Evolutionary conservation across 1,284 basidiomycete species (phyloP).

Genomic region (Cutaneotrichosporon sp.): DNA sequence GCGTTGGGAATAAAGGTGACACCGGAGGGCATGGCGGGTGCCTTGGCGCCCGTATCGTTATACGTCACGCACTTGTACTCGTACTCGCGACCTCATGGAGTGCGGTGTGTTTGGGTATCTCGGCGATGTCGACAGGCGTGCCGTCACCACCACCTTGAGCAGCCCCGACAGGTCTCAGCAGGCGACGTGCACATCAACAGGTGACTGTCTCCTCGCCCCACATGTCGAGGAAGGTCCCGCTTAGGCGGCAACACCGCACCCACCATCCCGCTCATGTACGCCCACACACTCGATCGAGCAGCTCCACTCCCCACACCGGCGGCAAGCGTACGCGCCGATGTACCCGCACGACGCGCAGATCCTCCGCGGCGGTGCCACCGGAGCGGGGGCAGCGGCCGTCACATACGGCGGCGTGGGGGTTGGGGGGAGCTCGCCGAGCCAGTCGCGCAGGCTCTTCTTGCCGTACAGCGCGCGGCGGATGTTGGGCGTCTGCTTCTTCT

Average conservation of each 20-base stretch:
- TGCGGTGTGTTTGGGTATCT: no score
- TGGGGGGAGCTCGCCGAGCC: slow-evolving; percentile 47
- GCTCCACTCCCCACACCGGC: slow-evolving; percentile 45
- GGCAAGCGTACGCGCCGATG: slow-evolving; percentile 41
- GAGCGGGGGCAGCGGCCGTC: slow-evolving; percentile 34
- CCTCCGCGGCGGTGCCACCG: slow-evolving; percentile 32
- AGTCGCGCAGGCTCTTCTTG: slow-evolving; percentile 49
- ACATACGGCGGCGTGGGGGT: slow-evolving; percentile 42
- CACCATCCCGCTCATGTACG: slow-evolving; percentile 46
- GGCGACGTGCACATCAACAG: no score
- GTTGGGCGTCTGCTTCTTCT: slow-evolving; percentile 52
- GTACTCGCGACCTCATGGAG: no score
- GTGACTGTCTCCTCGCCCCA: no score
- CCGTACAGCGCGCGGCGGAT: slow-evolving; percentile 46
- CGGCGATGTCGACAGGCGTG: no score
- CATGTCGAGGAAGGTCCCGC: no score
- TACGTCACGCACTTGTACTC: no score
- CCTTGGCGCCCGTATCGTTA: no score
- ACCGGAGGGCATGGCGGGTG: no score
- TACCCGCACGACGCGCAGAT: slow-evolving; percentile 50
- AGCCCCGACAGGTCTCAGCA: no score
- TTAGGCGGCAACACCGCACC: slow-evolving; percentile 39
- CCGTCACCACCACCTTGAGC: no score
- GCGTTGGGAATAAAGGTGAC: no score
- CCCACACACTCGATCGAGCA: slow-evolving; percentile 40